Base-by-base conservation (phyloP, 192 early-diverging fungal species). In the Gigaspora rosea region DNA sequence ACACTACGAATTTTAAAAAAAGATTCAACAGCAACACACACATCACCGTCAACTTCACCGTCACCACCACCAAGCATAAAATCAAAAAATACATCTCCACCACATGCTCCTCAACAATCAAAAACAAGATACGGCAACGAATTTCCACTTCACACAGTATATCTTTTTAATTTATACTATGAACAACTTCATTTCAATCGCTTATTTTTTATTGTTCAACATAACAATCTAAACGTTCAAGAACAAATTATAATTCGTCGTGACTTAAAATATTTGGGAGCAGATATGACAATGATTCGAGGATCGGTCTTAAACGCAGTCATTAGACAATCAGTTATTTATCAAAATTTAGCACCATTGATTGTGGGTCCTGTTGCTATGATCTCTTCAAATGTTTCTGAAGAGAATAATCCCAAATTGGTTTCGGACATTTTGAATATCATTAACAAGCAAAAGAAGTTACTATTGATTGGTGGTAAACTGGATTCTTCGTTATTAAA, bases 141-240 rank as follows among this genome's bases (percentile, higher is more conserved):
- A 51, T 85, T 85, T 77, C 83, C 81, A 48, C 82, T 84, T n/a
- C 73, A 82, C 64, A 83, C 84, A 67, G 81, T 81, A 0, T 90
- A 81, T 54, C 70, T 86, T 13, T 81, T 85, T 59, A 78, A 86
- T 59, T 79, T 82, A 49, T 90, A 90, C 72, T 51, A 80, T 27
- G 51, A 78, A 7, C 66, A 85, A 32, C 41, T 90, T 61, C 63
- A 84, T 18, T 70, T 82, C 9, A 90, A 90, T 76, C 78, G 88
- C 22, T 80, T 85, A 51, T 62, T 88, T 49, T 78, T 90, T 65
- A 82, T 90, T 49, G 80, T 84, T 52, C 88, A 90, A 70, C 87
- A 88, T 80, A 90, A 90, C 82, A 90, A 90, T 73, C 81, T 90
- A 73, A 85, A 84, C 0, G 83, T 90, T 36, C 70, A 80, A 48